These are phyloP conservation scores for sweet orange (Citrus sinensis) DNA, from an alignment of 345 rosid genomes.

Conservation along the genomic window DVS_A1.0 CM039161.1:4484001-4484500, in stretches of 20 bases:
- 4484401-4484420: constrained; percentile 71
- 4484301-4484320: constrained; percentile 66
- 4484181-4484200: constrained; percentile 67
- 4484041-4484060: constrained; percentile 70
- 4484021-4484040: not conserved
- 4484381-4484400: constrained; percentile 81
- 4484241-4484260: constrained; percentile 37
- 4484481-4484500: constrained; percentile 53
- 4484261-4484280: constrained; percentile 50
- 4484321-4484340: constrained; percentile 82
- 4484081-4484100: constrained; percentile 73
- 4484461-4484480: constrained; percentile 64
- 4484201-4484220: constrained; percentile 49
- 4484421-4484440: constrained; percentile 74
- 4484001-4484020: not conserved
- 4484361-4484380: constrained; percentile 61
- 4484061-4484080: constrained; percentile 75
- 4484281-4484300: constrained; percentile 57
- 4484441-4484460: constrained; percentile 50
- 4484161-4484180: constrained; percentile 65
- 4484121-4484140: constrained; percentile 79
- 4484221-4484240: constrained; percentile 23
- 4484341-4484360: constrained; percentile 60
- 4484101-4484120: constrained; percentile 65
- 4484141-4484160: constrained; percentile 50